These are phyloP conservation scores for Skeletonema menzelii DNA, from an alignment of 108 stramenopile species.

Conservation along the genomic window DNA sequence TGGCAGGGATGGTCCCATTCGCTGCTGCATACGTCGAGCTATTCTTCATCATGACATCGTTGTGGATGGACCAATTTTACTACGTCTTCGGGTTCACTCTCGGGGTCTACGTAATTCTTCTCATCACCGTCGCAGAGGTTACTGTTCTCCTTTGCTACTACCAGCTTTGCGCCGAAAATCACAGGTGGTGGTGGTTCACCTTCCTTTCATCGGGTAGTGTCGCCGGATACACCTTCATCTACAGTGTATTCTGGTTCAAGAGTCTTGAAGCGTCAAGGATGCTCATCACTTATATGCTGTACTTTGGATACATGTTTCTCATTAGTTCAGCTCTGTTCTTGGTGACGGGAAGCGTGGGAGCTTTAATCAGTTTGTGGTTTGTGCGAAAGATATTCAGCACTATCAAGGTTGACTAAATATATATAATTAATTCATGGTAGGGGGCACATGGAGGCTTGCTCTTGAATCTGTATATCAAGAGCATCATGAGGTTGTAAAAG, in stretches of 20 bases:
- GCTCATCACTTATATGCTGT: slow-evolving; percentile 96
- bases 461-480: background rate
- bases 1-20: slow-evolving; percentile 95
- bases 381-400: slow-evolving; percentile 93
- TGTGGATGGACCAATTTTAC: slow-evolving; percentile 99
- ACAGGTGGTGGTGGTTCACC: slow-evolving; percentile 99
- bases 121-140: slow-evolving; percentile 95
- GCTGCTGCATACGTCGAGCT: slow-evolving; percentile 98
- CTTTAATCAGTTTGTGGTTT: slow-evolving; percentile 94
- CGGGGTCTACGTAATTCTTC: slow-evolving; percentile 92
- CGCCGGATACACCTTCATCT: slow-evolving; percentile 91
- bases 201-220: slow-evolving; percentile 94
- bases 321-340: slow-evolving; percentile 88
- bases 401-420: slow-evolving; percentile 91
- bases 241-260: slow-evolving; percentile 93
- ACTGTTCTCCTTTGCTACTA: slow-evolving; percentile 97
- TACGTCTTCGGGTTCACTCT: slow-evolving; percentile 99
- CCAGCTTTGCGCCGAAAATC: slow-evolving; percentile 98
- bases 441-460: background rate
- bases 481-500: background rate
- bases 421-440: background rate
- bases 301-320: slow-evolving; percentile 98
- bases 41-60: slow-evolving; percentile 97
- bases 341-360: slow-evolving; percentile 92
- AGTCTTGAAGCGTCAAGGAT: slow-evolving; percentile 88